Base-by-base conservation (phyloP, 164 flowering plant genomes). In the Kingdonia uniflora region DNA sequence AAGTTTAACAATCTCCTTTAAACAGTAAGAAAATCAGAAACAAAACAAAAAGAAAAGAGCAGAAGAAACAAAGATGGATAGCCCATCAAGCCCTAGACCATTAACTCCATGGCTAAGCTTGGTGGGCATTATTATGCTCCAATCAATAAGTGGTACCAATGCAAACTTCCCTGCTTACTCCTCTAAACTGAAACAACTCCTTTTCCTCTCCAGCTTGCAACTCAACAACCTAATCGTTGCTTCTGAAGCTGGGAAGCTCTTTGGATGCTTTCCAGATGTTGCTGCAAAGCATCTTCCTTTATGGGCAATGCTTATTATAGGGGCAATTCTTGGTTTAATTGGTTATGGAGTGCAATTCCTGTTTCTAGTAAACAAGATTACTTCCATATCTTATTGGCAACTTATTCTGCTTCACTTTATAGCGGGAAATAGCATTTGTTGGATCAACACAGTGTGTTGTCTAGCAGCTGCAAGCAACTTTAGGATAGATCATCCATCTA, bases 331-430 rank as follows among this genome's bases (percentile, higher is more conserved):
- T 2, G 57, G 57, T 14, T 41, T 42, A 14, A 11, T 54, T 11
- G 48, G 47, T 11, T 54, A 54, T 54, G 57, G 46, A 14, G 37
- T 54, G 57, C 57, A 54, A 25, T 54, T 41, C 33, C 19, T 54
- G 19, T 54, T 42, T 20, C 20, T 54, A 17, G 47, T 54, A 19
- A 54, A 54, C 20, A n/a, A 54, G 15, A 25, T 54, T 2, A 42
- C 38, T 42, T 41, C 37, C 24, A 11, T 54, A 14, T 41, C 57
- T 1, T 42, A 41, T 54, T 23, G 57, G 47, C 57, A 54, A 1
- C 20, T 54, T 10, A 8, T 54, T 14, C 1, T 26, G 25, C 47
- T 54, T 15, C 37, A 41, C 7, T 4, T 54, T 54, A 19, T 54
- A 42, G 57, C 57, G 11, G 48, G 57, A 25, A 54, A 54, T 43